A percentile compares a stretch with the other conserved stretches of the same genome.
These are phyloP conservation scores for Baffinella frigidus DNA, from an alignment of 208 protist genomes.

Conservation along the genomic window DNA sequence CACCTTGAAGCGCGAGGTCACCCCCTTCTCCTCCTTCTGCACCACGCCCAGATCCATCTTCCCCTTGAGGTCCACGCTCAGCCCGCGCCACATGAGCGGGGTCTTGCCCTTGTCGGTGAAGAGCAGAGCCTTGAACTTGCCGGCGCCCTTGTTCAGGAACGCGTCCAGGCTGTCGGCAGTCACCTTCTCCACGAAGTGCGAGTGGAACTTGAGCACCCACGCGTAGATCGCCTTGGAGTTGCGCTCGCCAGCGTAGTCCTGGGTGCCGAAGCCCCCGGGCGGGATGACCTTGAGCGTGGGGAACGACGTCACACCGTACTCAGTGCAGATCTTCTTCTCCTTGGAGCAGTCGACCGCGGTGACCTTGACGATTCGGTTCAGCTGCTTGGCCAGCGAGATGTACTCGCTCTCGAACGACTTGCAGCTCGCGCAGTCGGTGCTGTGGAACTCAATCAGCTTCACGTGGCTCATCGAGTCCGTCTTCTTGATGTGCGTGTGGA, in stretches of 20 bases:
- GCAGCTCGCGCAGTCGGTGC: background rate
- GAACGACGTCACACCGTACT: constrained; percentile 1
- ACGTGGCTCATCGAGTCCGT: constrained; percentile 31
- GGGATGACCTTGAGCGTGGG: constrained; percentile 35
- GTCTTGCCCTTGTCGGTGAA: background rate
- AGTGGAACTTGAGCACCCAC: background rate
- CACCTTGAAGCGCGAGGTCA: background rate
- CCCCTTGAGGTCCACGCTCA: background rate
- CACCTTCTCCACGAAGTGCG: background rate
- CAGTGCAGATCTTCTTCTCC: constrained; percentile 47
- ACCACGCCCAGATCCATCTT: background rate
- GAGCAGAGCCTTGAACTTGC: constrained; percentile 24
- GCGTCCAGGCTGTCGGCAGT: background rate
- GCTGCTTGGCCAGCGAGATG: background rate
- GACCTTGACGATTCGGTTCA: constrained; percentile 32
- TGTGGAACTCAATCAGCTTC: constrained; percentile 54
- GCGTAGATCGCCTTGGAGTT: background rate
- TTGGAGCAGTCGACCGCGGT: background rate
- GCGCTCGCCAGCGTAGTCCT: constrained; percentile 6
- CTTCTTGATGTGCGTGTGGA: constrained; percentile 42
- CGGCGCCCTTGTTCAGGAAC: background rate
- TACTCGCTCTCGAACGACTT: constrained; percentile 36
- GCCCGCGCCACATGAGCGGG: constrained; percentile 1
- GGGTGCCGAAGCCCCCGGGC: background rate
- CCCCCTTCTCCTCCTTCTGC: constrained; percentile 17